These are phyloP conservation scores for Lactarius indigo DNA, from an alignment of 768 basidiomycete genomes.

Conservation along the genomic window DNA sequence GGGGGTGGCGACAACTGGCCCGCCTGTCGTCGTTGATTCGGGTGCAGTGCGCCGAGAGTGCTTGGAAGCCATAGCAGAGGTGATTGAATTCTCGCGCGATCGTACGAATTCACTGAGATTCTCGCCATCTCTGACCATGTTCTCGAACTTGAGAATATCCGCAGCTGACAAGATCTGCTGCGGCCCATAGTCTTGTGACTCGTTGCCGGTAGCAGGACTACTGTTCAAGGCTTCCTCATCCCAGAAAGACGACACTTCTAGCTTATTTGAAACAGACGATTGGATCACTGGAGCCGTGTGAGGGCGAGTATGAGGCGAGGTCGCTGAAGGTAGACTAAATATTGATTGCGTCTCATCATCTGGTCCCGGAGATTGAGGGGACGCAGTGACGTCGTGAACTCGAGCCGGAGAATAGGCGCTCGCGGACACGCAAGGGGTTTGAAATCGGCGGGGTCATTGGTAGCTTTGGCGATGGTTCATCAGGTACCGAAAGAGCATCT, in stretches of 20 bases:
- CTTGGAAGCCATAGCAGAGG: constrained; percentile 17
- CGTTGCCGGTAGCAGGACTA: constrained; percentile 37
- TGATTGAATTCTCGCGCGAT: constrained; percentile 14
- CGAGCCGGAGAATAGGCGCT: constrained; percentile 63
- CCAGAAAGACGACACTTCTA: constrained; percentile 40
- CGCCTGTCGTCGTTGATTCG: not conserved
- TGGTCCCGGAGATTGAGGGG: constrained; percentile 39
- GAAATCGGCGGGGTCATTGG: constrained; percentile 17
- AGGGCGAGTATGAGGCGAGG: constrained; percentile 1
- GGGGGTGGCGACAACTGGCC: constrained; percentile 10
- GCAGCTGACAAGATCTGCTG: constrained; percentile 68
- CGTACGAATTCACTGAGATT: constrained; percentile 14
- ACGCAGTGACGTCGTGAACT: constrained; percentile 47
- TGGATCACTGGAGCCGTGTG: constrained; percentile 5
- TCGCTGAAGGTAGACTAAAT: constrained; percentile 39
- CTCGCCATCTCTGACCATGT: constrained; percentile 39
- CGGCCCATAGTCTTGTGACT: constrained; percentile 47
- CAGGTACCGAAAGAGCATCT: constrained; percentile 13
- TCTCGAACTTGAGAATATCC: constrained; percentile 60
- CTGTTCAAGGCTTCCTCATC: constrained; percentile 42
- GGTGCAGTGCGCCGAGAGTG: not conserved
- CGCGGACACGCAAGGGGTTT: constrained; percentile 36
- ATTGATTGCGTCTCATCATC: constrained; percentile 57
- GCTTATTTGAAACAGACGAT: not conserved
- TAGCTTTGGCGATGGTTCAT: constrained; percentile 19